Conservation (phyloP, 75 land plant genomes). For the Selaginella tamariscina region DNA sequence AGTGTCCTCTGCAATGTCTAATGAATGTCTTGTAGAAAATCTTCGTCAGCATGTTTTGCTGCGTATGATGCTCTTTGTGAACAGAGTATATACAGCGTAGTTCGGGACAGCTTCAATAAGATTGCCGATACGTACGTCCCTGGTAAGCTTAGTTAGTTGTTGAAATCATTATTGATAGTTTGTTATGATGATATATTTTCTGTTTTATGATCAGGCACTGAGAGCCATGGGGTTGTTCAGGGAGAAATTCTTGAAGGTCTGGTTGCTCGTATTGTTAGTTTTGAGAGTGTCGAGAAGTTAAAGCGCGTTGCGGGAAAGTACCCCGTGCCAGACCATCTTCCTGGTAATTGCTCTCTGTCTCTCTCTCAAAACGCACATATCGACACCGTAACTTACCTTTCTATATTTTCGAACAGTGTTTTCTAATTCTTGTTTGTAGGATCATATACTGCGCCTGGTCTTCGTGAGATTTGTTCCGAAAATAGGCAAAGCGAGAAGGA, state of each 20-base stretch:
- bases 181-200: constrained; percentile 4
- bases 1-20: not conserved
- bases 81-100: not conserved
- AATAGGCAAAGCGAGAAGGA: constrained; percentile 2
- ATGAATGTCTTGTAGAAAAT: not conserved
- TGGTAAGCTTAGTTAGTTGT: not conserved
- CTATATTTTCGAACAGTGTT: not conserved
- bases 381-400: too few species aligned
- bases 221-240: constrained; percentile 3
- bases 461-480: not conserved
- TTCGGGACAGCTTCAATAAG: not conserved
- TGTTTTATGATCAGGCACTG: not conserved
- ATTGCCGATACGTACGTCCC: constrained; percentile 3
- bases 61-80: constrained; percentile 8
- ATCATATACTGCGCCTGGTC: constrained; percentile 13
- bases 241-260: constrained; percentile 7
- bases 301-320: constrained; percentile 6
- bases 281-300: constrained; percentile 32
- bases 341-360: not conserved
- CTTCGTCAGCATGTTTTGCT: not conserved
- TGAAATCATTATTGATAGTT: too few species aligned
- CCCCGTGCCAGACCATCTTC: not conserved
- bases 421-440: not conserved
- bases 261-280: not conserved
- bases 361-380: too few species aligned